Conservation (phyloP, 441 rosid genomes). For the Arabidopsis hybrid region DNA sequence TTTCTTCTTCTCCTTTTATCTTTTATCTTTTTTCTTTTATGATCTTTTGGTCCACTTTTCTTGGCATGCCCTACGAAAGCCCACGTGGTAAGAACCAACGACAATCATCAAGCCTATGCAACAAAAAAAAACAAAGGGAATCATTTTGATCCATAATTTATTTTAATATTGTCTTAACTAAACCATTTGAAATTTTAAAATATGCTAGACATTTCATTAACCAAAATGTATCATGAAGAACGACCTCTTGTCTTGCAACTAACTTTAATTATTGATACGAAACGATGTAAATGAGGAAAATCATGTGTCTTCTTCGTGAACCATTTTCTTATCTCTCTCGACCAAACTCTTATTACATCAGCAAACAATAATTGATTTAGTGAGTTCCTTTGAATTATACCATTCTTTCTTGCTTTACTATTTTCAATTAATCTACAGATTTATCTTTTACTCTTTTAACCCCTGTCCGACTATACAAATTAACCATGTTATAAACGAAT, state of each 20-base stretch:
- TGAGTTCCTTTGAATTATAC: slow-evolving; percentile 10
- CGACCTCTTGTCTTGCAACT: slow-evolving; percentile 22
- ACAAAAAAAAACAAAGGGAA: slow-evolving; percentile 17
- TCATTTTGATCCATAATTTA: slow-evolving; percentile 28
- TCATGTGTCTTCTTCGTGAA: slow-evolving; percentile 16
- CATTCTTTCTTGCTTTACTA: background rate
- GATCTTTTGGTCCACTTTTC: slow-evolving; percentile 48
- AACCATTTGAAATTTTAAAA: background rate
- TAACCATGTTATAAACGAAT: background rate
- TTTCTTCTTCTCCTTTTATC: background rate
- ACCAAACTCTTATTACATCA: slow-evolving; percentile 19
- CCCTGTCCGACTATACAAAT: background rate
- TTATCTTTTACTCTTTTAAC: too few relatives aligned
- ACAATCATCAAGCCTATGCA: slow-evolving; percentile 42
- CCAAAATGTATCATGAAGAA: slow-evolving; percentile 12
- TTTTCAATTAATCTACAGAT: background rate
- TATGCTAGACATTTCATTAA: background rate
- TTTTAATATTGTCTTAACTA: background rate
- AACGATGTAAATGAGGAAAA: slow-evolving; percentile 14
- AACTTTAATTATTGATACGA: slow-evolving; percentile 21
- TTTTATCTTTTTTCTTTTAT: background rate
- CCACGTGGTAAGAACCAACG: slow-evolving; percentile 43
- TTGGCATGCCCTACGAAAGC: slow-evolving; percentile 40
- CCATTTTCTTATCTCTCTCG: background rate
- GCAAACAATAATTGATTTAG: slow-evolving; percentile 1